Evolutionary conservation across 352 stramenopile species (phyloP).

Genomic region (Globisporangium radiosum): DNA sequence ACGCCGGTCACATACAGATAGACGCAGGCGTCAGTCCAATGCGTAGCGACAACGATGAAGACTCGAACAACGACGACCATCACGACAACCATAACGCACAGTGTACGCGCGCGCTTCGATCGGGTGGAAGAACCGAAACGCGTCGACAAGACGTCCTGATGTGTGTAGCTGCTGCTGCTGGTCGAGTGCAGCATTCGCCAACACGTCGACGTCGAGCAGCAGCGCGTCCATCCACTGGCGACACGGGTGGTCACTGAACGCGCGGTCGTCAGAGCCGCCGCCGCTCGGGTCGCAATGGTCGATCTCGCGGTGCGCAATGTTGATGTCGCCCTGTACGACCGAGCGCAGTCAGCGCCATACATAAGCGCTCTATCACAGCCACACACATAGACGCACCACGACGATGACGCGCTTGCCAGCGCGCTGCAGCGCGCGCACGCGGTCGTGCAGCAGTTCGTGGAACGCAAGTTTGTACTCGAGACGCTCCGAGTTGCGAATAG

Average conservation of each 20-base stretch:
- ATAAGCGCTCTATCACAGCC: neutral
- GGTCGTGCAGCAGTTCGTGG: conserved; percentile 58
- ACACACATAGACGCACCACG: conserved; percentile 30
- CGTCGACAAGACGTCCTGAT: conserved; percentile 52
- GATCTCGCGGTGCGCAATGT: conserved; percentile 72
- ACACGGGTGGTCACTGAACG: conserved; percentile 59
- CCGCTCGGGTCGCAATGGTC: conserved; percentile 63
- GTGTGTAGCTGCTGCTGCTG: neutral
- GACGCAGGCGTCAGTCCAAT: neutral
- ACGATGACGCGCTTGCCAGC: conserved; percentile 57
- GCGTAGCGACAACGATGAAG: neutral
- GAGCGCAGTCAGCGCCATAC: neutral
- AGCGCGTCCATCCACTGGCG: conserved; percentile 54
- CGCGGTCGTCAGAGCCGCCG: conserved; percentile 13
- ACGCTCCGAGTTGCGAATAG: conserved; percentile 54
- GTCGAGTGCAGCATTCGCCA: neutral
- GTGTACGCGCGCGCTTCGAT: conserved; percentile 71
- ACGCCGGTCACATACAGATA: too few relatives aligned
- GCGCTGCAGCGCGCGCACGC: conserved; percentile 39
- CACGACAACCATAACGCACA: conserved; percentile 19
- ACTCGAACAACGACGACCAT: too few relatives aligned
- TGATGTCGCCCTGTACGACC: conserved; percentile 68
- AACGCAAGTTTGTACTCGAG: conserved; percentile 87
- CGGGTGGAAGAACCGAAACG: conserved; percentile 78
- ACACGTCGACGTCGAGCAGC: conserved; percentile 7